These are phyloP conservation scores for Cytospora schulzeri DNA, from an alignment of 2,329 filamentous ascomycete genomes.

Conservation along the genomic window DNA sequence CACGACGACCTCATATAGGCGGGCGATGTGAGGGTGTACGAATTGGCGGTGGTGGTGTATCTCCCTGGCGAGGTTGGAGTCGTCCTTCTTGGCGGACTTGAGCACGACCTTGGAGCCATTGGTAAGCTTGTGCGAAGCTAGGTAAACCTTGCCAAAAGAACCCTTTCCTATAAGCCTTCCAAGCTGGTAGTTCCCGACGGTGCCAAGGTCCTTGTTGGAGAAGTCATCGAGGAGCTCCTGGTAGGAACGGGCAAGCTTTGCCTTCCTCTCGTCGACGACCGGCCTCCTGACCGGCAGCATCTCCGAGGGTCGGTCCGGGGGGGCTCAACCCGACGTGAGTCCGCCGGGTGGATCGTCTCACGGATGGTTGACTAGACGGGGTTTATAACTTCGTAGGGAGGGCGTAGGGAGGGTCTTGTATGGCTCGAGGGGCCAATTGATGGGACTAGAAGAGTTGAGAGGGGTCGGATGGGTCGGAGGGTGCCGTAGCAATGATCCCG, in stretches of 20 bases:
- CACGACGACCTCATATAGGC: slow-evolving; percentile 96
- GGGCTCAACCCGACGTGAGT: slow-evolving; percentile 20
- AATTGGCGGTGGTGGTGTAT: slow-evolving; percentile 99
- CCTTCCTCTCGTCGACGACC: slow-evolving; percentile 23
- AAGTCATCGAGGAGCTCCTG: slow-evolving; percentile 96
- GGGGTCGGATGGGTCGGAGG: slow-evolving; percentile 5
- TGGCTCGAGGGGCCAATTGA: slow-evolving; percentile 7
- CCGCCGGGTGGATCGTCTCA: slow-evolving; percentile 17
- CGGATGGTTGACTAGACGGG: not conserved
- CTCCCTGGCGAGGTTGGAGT: slow-evolving; percentile 92
- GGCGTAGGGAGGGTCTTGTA: too few relatives aligned
- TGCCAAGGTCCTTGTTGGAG: slow-evolving; percentile 84
- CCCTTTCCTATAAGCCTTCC: slow-evolving; percentile 94
- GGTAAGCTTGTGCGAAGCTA: slow-evolving; percentile 94
- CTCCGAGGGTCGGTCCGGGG: slow-evolving; percentile 10
- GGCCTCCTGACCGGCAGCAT: slow-evolving; percentile 26
- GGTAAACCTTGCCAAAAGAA: slow-evolving; percentile 97
- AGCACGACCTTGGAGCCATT: slow-evolving; percentile 99
- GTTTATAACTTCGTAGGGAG: too few relatives aligned
- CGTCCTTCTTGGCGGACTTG: slow-evolving; percentile 95
- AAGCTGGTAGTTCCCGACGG: slow-evolving; percentile 92
- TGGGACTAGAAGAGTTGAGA: slow-evolving; percentile 1
- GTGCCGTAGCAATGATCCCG: slow-evolving; percentile 2
- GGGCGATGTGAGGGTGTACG: slow-evolving; percentile 93
- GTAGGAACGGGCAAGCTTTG: slow-evolving; percentile 91